Percentiles rank a stretch among this genome's conserved stretches.
These are phyloP conservation scores for Beauveria australis DNA, from an alignment of 2,329 filamentous ascomycete genomes.

Conservation along the genomic window DNA sequence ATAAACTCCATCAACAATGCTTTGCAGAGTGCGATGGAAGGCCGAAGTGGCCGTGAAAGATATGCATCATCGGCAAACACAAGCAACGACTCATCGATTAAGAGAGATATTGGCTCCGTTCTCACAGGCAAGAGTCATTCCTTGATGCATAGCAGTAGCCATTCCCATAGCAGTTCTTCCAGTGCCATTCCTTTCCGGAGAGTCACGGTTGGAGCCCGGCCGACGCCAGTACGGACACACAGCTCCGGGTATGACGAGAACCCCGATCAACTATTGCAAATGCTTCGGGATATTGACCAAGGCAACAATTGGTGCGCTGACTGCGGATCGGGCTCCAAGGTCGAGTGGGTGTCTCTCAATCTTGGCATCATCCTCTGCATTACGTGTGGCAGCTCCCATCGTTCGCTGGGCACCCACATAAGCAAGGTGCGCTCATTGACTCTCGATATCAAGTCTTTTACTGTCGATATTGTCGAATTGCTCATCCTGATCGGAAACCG, in stretches of 20 bases:
- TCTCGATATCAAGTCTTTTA: slow-evolving; percentile 92
- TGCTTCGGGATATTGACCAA: slow-evolving; percentile 81
- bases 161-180: slow-evolving; percentile 36
- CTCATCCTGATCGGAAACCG: slow-evolving; percentile 87
- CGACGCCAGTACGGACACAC: slow-evolving; percentile 58
- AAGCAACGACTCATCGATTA: slow-evolving; percentile 48
- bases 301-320: slow-evolving; percentile 93
- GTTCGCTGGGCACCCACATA: slow-evolving; percentile 93
- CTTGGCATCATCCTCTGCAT: slow-evolving; percentile 94
- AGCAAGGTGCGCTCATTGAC: slow-evolving; percentile 95
- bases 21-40: slow-evolving; percentile 89
- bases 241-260: slow-evolving; percentile 73
- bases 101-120: slow-evolving; percentile 85
- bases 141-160: slow-evolving; percentile 45
- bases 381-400: slow-evolving; percentile 95
- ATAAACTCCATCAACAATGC: slow-evolving; percentile 96
- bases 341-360: slow-evolving; percentile 99
- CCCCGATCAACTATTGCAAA: slow-evolving; percentile 77
- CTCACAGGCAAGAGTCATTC: slow-evolving; percentile 86
- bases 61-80: slow-evolving; percentile 28
- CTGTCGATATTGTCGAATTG: slow-evolving; percentile 91
- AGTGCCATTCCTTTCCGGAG: slow-evolving; percentile 63
- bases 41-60: slow-evolving; percentile 53
- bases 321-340: slow-evolving; percentile 83
- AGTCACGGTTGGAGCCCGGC: slow-evolving; percentile 85